Evolutionary conservation across 495 filamentous ascomycete species (phyloP).

Genomic region (Usnea hakonensis): DNA sequence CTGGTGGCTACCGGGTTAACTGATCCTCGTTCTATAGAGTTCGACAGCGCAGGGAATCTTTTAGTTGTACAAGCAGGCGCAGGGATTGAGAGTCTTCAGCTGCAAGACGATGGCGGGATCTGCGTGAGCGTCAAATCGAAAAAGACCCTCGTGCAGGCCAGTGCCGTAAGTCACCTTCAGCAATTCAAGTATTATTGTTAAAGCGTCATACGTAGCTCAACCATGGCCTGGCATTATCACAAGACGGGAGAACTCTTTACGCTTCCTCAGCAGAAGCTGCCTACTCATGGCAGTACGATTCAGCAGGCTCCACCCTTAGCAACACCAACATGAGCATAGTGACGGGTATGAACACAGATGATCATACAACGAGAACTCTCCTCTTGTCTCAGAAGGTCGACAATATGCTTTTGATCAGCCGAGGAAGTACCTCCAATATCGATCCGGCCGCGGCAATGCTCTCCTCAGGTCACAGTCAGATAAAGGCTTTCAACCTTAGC

Average conservation of each 20-base stretch:
- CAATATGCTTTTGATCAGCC: conserved; percentile 52
- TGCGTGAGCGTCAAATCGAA: conserved; percentile 39
- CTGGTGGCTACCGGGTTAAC: conserved; percentile 48
- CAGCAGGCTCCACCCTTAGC: conserved; percentile 34
- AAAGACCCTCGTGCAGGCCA: conserved; percentile 32
- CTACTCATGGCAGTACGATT: conserved; percentile 55
- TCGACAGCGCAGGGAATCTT: conserved; percentile 52
- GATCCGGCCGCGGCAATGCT: conserved; percentile 43
- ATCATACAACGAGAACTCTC: conserved; percentile 58
- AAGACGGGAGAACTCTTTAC: conserved; percentile 55
- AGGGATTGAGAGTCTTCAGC: conserved; percentile 47
- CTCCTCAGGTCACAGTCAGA: conserved; percentile 49
- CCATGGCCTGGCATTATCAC: conserved; percentile 59
- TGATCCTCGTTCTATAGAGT: conserved; percentile 49
- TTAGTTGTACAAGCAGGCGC: conserved; percentile 49
- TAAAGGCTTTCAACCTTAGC: conserved; percentile 57
- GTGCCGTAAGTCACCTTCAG: conserved; percentile 30
- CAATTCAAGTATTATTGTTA: conserved; percentile 9
- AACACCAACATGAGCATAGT: conserved; percentile 41
- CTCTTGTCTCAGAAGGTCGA: conserved; percentile 44
- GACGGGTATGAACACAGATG: conserved; percentile 49
- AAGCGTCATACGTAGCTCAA: conserved; percentile 40
- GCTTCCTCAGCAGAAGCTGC: conserved; percentile 51
- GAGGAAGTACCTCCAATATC: conserved; percentile 55
- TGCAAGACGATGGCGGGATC: conserved; percentile 43